Base-by-base conservation (phyloP, 768 basidiomycete genomes). In the Mycena rosella region DNA sequence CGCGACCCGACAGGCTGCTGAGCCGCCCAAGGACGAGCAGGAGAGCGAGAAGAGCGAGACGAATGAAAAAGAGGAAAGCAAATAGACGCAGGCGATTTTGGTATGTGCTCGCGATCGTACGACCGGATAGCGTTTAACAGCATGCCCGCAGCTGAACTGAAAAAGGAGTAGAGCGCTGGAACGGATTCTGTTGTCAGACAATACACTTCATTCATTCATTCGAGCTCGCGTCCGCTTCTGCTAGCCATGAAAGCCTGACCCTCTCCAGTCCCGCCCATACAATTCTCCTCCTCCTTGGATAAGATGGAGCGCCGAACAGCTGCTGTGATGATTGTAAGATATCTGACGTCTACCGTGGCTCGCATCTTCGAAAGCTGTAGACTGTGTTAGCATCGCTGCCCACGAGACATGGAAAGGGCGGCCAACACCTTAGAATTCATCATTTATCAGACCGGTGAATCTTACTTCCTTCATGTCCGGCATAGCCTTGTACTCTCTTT, bases 11-110 rank as follows among this genome's bases (percentile, higher is more conserved):
- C 27, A 65, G 63, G 65, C 58, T 34, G 51, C 65, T n/a, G 65
- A 66, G 36, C 57, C 65, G 6, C 65, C 65, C 11, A 66, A 66
- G 30, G 65, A 60, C 20, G 58, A 52, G 40, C 58, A 59, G 22
- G 52, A 62, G 29, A 30, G 30, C 40, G n/a, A n/a, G n/a, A n/a
- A n/a, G n/a, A n/a, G n/a, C n/a, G n/a, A n/a, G n/a, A n/a, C n/a
- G n/a, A n/a, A n/a, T n/a, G 53, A 56, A 47, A 40, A 53, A 27
- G 49, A 58, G 48, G 48, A 60, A 42, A 66, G 55, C 58, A 67
- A 55, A 55, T 53, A 42, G n/a, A 67, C 54, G 26, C 18, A 15
- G n/a, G 14, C 36, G 57, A 42, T 27, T 52, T 26, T 18, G 49
- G 64, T 59, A 40, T 22, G 64, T 54, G 51, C n/a, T 30, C 8